Conservation (phyloP, 2,329 filamentous ascomycete genomes). For the Nemania abortiva region DNA sequence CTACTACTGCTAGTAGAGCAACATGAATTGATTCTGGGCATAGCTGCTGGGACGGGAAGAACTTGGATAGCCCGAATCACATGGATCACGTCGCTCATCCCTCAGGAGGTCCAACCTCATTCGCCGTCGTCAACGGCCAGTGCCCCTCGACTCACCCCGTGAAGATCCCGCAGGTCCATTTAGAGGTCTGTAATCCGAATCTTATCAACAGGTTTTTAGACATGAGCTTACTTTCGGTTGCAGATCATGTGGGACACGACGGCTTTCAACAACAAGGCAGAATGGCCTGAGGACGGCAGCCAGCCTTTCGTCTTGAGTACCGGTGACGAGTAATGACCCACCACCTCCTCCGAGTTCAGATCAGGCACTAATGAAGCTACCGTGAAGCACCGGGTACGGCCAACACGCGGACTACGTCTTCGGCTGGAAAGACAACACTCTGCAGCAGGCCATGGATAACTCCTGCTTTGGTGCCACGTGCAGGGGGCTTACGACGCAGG, state of each 20-base stretch:
- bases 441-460: slow-evolving; percentile 45
- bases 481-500: slow-evolving; percentile 40
- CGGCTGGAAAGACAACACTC: slow-evolving; percentile 44
- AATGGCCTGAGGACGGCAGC: slow-evolving; percentile 39
- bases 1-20: background rate
- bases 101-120: slow-evolving; percentile 31
- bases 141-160: slow-evolving; percentile 39
- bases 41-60: slow-evolving; percentile 65
- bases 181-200: slow-evolving; percentile 24
- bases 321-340: slow-evolving; percentile 42
- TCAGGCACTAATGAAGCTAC: background rate
- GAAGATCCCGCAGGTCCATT: slow-evolving; percentile 39
- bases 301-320: slow-evolving; percentile 45
- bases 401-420: slow-evolving; percentile 47
- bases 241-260: slow-evolving; percentile 41
- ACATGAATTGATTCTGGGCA: background rate
- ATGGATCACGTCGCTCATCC: slow-evolving; percentile 43
- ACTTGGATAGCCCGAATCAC: slow-evolving; percentile 62
- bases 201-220: background rate
- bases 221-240: background rate
- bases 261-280: slow-evolving; percentile 37
- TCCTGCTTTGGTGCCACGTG: slow-evolving; percentile 46
- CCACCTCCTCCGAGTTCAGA: background rate
- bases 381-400: slow-evolving; percentile 42
- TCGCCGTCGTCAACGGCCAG: slow-evolving; percentile 32